Evolutionary conservation across 306 rosid species (phyloP), one percentile per base, ranked within the genome.

Genomic region (Cercis canadensis): DNA sequence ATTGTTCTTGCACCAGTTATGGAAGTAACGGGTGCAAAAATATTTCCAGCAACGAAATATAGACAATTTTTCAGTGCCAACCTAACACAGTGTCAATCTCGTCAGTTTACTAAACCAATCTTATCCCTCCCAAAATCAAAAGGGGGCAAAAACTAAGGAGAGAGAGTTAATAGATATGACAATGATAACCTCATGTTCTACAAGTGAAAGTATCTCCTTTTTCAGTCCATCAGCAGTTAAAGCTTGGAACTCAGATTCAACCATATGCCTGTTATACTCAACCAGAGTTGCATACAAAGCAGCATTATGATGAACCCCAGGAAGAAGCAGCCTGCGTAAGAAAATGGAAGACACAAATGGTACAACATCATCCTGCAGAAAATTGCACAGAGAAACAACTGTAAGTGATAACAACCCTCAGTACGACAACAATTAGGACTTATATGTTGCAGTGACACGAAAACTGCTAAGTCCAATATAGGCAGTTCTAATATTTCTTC

Each of bases 1-100:
- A 78, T 94, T 94, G 87, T 76, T 84, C 85, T 78, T 89, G 89
- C 98, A 83, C 98, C 98, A 94, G 65, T 90, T 83, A 57, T 80
- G 86, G 84, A 85, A 87, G 78, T 90, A 90, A 61, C 78, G 85
- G 32, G 85, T 43, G 65, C 84, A 87, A 73, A 90, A 90, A 52
- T 37, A 81, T 76, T 86, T 94, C 97, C 98, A 94, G 79, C 95
- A 83, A 75, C 77, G 77, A 80, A 82, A 75, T 74, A 87, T 69
- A 43, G 98, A 86, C 57, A 83, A 65, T 63, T 82, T 86, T 44
- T 75, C 87, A 72, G 83, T 75, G 36, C 83, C 84, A 69, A 87
- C 97, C 98, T 94, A 76, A 57, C 47, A 67, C 53, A 81, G 63
- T 16, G 57, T 58, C 58, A 74, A 67, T 55, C 74, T 63, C 41